Conservation (phyloP, 495 filamentous ascomycete species). For the Penicillium macrosclerotiorum region DNA sequence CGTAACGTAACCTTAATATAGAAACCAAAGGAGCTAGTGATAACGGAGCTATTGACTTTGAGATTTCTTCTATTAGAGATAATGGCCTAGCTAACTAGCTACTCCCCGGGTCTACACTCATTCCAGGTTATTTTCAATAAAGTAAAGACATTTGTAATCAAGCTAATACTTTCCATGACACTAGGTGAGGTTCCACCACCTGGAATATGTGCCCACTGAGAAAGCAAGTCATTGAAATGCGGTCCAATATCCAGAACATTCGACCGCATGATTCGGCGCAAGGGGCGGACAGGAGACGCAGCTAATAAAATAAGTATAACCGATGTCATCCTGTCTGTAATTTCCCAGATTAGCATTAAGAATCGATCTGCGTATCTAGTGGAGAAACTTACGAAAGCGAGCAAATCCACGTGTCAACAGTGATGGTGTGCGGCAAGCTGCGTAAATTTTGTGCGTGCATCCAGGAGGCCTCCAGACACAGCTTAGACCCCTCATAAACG, state of each 20-base stretch:
- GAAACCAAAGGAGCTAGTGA: too few species aligned
- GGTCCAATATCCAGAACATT: slow-evolving; percentile 17
- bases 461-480: slow-evolving; percentile 39
- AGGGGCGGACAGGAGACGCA: slow-evolving; percentile 12
- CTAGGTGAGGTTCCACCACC: slow-evolving; percentile 24
- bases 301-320: slow-evolving; percentile 21
- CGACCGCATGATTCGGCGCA: slow-evolving; percentile 8
- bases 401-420: slow-evolving; percentile 51
- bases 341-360: not conserved
- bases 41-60: too few species aligned
- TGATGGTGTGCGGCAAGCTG: slow-evolving; percentile 37
- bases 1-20: too few species aligned
- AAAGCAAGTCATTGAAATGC: slow-evolving; percentile 14
- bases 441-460: slow-evolving; percentile 40
- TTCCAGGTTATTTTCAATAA: slow-evolving; percentile 5
- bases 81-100: not conserved
- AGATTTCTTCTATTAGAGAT: too few species aligned
- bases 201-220: slow-evolving; percentile 19
- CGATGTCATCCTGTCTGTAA: slow-evolving; percentile 18
- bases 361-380: not conserved
- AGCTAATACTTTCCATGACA: slow-evolving; percentile 13
- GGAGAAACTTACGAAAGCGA: slow-evolving; percentile 40
- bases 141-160: slow-evolving; percentile 31
- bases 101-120: not conserved
- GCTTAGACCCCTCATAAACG: slow-evolving; percentile 32